Evolutionary conservation across 129 eudicot genomes (phyloP).

Genomic region (Rutidosis leptorrhynchoides): DNA sequence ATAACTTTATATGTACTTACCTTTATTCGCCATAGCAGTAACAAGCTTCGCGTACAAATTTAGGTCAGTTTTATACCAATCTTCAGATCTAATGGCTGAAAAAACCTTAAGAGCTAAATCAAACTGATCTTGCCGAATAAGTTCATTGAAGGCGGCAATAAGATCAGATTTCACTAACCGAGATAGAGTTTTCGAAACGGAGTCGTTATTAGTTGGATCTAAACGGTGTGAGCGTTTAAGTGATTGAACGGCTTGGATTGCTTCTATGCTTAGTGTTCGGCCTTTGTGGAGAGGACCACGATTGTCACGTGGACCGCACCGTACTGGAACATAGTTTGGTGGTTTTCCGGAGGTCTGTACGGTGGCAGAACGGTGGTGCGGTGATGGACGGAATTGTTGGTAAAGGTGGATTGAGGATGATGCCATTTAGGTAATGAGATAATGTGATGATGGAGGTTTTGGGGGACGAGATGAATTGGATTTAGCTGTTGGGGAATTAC

Average conservation of each 20-base stretch:
- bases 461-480: conserved; percentile 3
- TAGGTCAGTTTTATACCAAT: conserved; percentile 53
- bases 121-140: conserved; percentile 67
- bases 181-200: conserved; percentile 39
- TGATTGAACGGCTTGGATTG: conserved; percentile 88
- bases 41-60: conserved; percentile 51
- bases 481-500: neutral
- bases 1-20: neutral
- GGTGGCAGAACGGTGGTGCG: conserved; percentile 26
- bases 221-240: conserved; percentile 73
- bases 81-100: conserved; percentile 57
- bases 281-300: conserved; percentile 85
- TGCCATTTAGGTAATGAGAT: conserved; percentile 43
- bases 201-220: conserved; percentile 39
- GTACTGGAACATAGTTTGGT: conserved; percentile 28
- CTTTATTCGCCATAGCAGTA: conserved; percentile 41
- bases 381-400: conserved; percentile 34
- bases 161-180: conserved; percentile 88
- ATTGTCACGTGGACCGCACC: conserved; percentile 78
- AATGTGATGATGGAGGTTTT: neutral
- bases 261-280: conserved; percentile 69
- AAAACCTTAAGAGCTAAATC: conserved; percentile 56
- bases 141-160: conserved; percentile 72
- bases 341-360: conserved; percentile 18
- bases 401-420: conserved; percentile 35